Percentiles rank a stretch among this genome's conserved stretches.
phyloP scores from a whole-genome alignment of 1,284 basidiomycete genomes.

The Boletus subluridellus region DNA sequence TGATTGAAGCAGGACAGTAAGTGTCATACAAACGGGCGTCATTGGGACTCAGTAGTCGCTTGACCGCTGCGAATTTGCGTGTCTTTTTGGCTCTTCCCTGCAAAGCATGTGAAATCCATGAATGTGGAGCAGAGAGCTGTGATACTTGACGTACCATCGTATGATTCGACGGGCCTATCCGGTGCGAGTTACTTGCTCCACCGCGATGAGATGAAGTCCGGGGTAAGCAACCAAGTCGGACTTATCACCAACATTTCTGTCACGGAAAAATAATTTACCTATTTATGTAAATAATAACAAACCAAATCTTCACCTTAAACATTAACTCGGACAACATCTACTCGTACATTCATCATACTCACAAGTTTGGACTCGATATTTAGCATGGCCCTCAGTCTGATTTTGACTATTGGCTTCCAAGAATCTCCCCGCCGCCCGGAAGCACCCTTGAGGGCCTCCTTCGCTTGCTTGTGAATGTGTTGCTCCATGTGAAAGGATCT shows the following conservation, averaged over 20 bases:
- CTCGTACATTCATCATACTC: not conserved
- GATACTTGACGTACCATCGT: slow-evolving; percentile 16
- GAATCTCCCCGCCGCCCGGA: not conserved
- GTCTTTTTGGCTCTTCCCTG: slow-evolving; percentile 95
- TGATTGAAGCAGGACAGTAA: not conserved
- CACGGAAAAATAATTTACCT: not conserved
- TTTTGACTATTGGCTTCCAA: not conserved
- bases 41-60: slow-evolving; percentile 92
- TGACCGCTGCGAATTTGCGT: slow-evolving; percentile 92
- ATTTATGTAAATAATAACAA: not conserved
- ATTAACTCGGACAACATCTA: not conserved
- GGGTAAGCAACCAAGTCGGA: not conserved
- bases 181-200: not conserved
- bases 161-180: not conserved
- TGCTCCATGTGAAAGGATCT: not conserved
- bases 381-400: not conserved
- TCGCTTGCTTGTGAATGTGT: not conserved
- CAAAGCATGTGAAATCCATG: not conserved
- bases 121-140: not conserved
- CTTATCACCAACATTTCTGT: not conserved
- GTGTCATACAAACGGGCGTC: slow-evolving; percentile 84
- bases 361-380: not conserved
- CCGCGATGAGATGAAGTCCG: not conserved
- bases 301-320: not conserved
- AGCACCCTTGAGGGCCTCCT: not conserved